Evolutionary conservation across 495 filamentous ascomycete genomes (phyloP), one percentile per base, ranked within the genome.

Genomic region (Halenospora varia): DNA sequence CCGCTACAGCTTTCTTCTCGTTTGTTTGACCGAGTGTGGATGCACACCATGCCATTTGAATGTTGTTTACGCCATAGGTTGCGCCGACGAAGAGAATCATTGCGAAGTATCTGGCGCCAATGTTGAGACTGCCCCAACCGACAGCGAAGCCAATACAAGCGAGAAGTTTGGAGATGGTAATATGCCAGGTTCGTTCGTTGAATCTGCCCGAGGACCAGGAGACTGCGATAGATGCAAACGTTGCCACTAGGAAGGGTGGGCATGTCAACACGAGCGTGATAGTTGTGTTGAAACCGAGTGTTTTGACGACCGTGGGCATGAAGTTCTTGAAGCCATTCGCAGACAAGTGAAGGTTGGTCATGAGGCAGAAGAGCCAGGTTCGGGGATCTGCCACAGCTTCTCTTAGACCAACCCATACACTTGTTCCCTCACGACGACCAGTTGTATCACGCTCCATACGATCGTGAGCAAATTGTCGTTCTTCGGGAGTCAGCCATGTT

Each of bases 401-500:
- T 46, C 66, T 64, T 22, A 76, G 62, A 15, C 77, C 77, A 15
- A 58, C 64, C 66, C 66, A 69, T 2, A 62, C 64, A 13, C 62
- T 60, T 3, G 52, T 62, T 18, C 42, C 20, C 10, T 58, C 58
- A 9, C 58, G 40, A 39, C 61, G 61, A n/a, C 59, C 60, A 1
- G 64, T 67, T 0, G 65, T 73, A 35, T 75, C 72, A 2, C 46
- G 61, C 8, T 65, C 59, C 39, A 77, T 71, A 2, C 88, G 74
- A 79, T 82, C 88, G 26, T 77, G 68, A 35, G 87, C 88, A 9
- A 91, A 71, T 17, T 82, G 71, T 35, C 78, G 78, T 65, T 91
- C 86, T 63, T 87, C 78, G 48, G 87, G 79, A 1, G 75, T 82
- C 13, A 92, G 73, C 86, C 88, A 89, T 13, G 59, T 66, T 2